These are phyloP conservation scores for Penicillium sp. DNA, from an alignment of 2,329 filamentous ascomycete species.

Conservation along the genomic window DNA sequence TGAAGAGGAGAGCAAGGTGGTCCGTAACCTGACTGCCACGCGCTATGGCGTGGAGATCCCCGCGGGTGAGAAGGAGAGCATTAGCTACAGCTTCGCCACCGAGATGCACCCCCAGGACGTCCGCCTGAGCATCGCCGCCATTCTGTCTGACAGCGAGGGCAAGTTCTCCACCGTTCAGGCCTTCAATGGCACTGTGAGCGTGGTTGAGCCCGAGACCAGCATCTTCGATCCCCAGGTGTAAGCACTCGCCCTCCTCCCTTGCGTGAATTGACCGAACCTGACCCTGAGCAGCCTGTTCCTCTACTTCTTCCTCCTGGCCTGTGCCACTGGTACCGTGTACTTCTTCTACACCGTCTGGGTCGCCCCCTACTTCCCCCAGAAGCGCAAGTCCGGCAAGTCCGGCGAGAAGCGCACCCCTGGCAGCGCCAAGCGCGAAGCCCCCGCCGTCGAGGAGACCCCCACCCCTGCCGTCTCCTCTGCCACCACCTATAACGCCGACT, in stretches of 20 bases:
- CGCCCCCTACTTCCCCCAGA: slow-evolving; percentile 90
- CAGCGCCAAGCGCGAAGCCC: slow-evolving; percentile 67
- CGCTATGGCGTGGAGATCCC: slow-evolving; percentile 72
- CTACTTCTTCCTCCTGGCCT: slow-evolving; percentile 81
- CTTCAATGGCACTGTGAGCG: slow-evolving; percentile 76
- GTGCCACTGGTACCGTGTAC: slow-evolving; percentile 78
- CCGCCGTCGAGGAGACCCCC: slow-evolving; percentile 61
- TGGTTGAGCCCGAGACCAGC: slow-evolving; percentile 88
- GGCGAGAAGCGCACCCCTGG: slow-evolving; percentile 45
- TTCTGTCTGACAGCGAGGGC: slow-evolving; percentile 67
- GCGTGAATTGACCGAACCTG: slow-evolving; percentile 17
- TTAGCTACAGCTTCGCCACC: slow-evolving; percentile 81
- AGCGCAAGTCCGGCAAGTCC: slow-evolving; percentile 34
- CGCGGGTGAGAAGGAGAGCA: slow-evolving; percentile 69
- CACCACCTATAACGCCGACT: slow-evolving; percentile 83
- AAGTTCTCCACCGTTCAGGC: slow-evolving; percentile 72
- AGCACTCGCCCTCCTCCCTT: slow-evolving; percentile 33
- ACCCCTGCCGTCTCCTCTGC: slow-evolving; percentile 68
- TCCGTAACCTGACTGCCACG: slow-evolving; percentile 81
- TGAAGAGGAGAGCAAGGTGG: slow-evolving; percentile 57
- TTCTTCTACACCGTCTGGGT: slow-evolving; percentile 99
- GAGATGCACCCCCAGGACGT: slow-evolving; percentile 94
- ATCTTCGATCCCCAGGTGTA: slow-evolving; percentile 96
- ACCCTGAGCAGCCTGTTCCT: slow-evolving; percentile 76
- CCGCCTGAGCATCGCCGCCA: slow-evolving; percentile 70